Percentiles rank a stretch among this genome's conserved stretches.
Conservation (phyloP, 1,139 yeast species). For the Wickerhamiella infanticola region DNA sequence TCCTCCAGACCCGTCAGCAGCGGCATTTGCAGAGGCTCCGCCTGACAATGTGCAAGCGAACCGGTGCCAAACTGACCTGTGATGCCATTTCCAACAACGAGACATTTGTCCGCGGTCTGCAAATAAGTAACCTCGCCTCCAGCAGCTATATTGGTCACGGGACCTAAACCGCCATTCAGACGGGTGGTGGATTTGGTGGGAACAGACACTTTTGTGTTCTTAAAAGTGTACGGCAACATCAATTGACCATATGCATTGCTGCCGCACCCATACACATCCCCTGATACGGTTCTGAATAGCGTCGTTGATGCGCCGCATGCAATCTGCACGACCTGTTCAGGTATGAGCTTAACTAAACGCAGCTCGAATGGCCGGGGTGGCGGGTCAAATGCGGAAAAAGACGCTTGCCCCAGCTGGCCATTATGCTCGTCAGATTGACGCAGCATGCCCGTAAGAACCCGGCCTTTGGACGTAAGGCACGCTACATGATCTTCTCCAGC, state of each 20-base stretch:
- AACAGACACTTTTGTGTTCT: constrained; percentile 50
- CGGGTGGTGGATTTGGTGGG: constrained; percentile 42
- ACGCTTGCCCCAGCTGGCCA: constrained; percentile 79
- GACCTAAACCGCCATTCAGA: constrained; percentile 6
- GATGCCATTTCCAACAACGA: constrained; percentile 68
- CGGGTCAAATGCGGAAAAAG: constrained; percentile 44
- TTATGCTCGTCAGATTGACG: constrained; percentile 27
- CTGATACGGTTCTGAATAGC: constrained; percentile 45
- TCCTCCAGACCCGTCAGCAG: constrained; percentile 28
- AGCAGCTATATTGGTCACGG: constrained; percentile 40
- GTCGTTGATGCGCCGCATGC: constrained; percentile 68
- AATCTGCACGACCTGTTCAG: constrained; percentile 33
- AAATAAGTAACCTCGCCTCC: constrained; percentile 51
- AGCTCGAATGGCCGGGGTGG: constrained; percentile 32
- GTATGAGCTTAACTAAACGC: constrained; percentile 23
- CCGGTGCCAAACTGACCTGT: constrained; percentile 83
- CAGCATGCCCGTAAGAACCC: constrained; percentile 49
- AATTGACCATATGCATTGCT: constrained; percentile 69
- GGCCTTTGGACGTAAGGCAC: constrained; percentile 44
- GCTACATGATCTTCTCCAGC: constrained; percentile 58
- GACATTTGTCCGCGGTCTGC: constrained; percentile 16
- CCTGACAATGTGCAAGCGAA: constrained; percentile 55
- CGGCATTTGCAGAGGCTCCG: constrained; percentile 48
- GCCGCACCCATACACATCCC: constrained; percentile 73
- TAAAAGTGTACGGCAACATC: constrained; percentile 52